Base-by-base conservation (phyloP, 208 protist species). In the Leptomonas seymouri region DNA sequence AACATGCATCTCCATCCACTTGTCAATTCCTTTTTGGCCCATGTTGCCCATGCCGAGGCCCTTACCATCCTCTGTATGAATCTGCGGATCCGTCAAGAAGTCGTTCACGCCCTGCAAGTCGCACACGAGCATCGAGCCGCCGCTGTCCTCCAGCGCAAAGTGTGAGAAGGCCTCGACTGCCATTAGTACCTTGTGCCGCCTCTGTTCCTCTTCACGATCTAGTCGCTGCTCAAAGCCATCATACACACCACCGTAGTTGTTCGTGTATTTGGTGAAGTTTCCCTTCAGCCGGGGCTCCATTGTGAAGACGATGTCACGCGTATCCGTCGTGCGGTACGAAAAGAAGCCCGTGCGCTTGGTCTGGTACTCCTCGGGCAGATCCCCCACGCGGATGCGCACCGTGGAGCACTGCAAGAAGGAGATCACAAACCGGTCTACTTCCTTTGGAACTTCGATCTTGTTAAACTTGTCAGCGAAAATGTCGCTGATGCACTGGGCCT, bases 351-450 rank as follows among this genome's bases (percentile, higher is more conserved):
- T 45, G 41, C 73, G 78, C 46, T 72, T 79, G 44, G 77, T 44
- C 59, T 74, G 69, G 55, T 90, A 86, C 15, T 71, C 71, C 28
- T 57, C 64, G 15, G 88, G 88, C 36, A 90, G 75, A 55, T 84
- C 71, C 16, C 68, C 48, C 15, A 23, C 44, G 9, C 60, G 75
- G 57, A 95, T 91, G 51, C 79, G 85, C 49, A 93, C 80, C 16
- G 92, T 89, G 51, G 93, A 82, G 70, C 90, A 95, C 78, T 90
- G 85, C n/a, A 95, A 79, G 45, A 95, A 95, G 7, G 90, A 95
- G 16, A 95, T 80, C 50, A 85, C 76, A 3, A 77, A 84, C 62
- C 85, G 87, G 27, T 76, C n/a, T 18, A 85, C 72, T 14, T 56
- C 46, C 20, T 48, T 53, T 11, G 69, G 68, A 15, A 77, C 23